phyloP scores from a whole-genome alignment of 805 yeast genomes.

The Kazachstania kunashirensis region DNA sequence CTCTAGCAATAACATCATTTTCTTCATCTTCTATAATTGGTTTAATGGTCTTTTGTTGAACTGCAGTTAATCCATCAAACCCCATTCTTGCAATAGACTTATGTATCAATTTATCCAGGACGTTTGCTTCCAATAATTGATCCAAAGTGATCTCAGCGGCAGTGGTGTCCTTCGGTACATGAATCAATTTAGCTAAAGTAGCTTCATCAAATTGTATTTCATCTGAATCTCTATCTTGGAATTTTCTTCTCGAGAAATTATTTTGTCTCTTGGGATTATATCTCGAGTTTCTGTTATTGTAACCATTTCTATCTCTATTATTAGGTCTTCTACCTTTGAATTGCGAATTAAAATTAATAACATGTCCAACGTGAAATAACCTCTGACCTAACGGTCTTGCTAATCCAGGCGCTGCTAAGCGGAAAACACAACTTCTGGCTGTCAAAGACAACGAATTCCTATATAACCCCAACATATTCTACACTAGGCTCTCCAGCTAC shows the following conservation, averaged over 20 bases:
- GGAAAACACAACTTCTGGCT: too few species aligned
- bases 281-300: background rate
- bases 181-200: conserved; percentile 14
- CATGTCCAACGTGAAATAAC: too few species aligned
- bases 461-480: too few species aligned
- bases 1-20: conserved; percentile 64
- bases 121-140: conserved; percentile 22
- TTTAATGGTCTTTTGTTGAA: conserved; percentile 53
- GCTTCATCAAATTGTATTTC: conserved; percentile 9
- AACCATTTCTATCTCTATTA: background rate
- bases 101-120: conserved; percentile 23
- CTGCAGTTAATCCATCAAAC: conserved; percentile 51
- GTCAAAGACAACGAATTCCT: too few species aligned
- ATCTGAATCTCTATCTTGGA: conserved; percentile 6
- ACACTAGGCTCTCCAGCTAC: too few species aligned
- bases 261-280: background rate
- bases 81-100: conserved; percentile 36
- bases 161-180: conserved; percentile 6
- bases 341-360: too few species aligned
- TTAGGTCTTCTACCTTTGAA: too few species aligned
- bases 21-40: conserved; percentile 44
- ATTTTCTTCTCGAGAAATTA: conserved; percentile 3
- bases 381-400: too few species aligned
- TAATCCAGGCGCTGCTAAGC: too few species aligned
- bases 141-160: conserved; percentile 21